phyloP scores from a whole-genome alignment of 2,329 filamentous ascomycete species.

The Arthrobotrys entomopaga region DNA sequence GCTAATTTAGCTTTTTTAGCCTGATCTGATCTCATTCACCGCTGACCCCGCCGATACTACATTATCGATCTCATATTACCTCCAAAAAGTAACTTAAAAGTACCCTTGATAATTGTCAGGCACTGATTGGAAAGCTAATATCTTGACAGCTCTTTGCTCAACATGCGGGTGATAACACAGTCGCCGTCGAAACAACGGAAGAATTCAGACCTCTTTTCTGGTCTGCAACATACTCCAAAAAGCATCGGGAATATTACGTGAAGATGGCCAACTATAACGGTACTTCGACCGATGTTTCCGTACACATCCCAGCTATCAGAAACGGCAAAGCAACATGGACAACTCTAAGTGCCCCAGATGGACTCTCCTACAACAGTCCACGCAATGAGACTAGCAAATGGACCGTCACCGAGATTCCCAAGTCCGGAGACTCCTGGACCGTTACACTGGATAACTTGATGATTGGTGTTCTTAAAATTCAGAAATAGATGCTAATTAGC shows the following conservation, averaged over 20 bases:
- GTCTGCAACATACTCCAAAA: constrained; percentile 47
- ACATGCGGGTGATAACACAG: constrained; percentile 4
- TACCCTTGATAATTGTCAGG: background rate
- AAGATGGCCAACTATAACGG: constrained; percentile 55
- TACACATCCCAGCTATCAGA: constrained; percentile 42
- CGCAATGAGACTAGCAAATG: constrained; percentile 51
- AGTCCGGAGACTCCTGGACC: constrained; percentile 27
- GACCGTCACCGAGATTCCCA: constrained; percentile 33
- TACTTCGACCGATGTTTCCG: constrained; percentile 41
- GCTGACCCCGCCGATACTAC: constrained; percentile 28
- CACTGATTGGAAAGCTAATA: constrained; percentile 1
- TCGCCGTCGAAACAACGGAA: constrained; percentile 25
- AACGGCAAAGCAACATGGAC: constrained; percentile 36
- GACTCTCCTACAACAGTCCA: constrained; percentile 46
- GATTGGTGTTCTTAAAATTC: constrained; percentile 16
- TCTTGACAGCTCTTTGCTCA: constrained; percentile 13
- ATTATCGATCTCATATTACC: constrained; percentile 28
- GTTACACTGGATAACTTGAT: constrained; percentile 43
- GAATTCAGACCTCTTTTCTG: constrained; percentile 50
- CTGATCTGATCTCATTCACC: constrained; percentile 26
- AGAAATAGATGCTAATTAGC: constrained; percentile 4
- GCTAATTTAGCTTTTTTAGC: constrained; percentile 1
- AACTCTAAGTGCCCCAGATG: constrained; percentile 40
- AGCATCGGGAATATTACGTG: constrained; percentile 44
- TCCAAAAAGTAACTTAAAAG: constrained; percentile 17